Base-by-base conservation (phyloP, 2,329 filamentous ascomycete genomes). In the Curvularia eragrostidis region DNA sequence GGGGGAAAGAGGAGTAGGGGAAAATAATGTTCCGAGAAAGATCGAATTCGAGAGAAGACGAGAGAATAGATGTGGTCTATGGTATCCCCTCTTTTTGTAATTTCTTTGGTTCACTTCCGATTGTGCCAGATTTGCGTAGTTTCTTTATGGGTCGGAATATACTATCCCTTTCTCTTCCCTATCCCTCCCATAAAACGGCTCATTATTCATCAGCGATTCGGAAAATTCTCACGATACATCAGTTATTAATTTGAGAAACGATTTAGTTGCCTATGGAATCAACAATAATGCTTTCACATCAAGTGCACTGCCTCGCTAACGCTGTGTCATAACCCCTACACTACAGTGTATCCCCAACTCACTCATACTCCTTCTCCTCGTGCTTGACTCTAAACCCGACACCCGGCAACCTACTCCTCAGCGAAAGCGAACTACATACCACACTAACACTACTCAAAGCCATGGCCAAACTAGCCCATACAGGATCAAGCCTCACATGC, bases 401-500 rank as follows among this genome's bases (percentile, higher is more conserved):
- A n/a, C 75, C 73, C 3, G 77, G 77, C 36, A 80, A 52, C 52
- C 60, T 67, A 52, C 76, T 83, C 72, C 88, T 85, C 79, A 97
- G 77, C 48, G 87, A 82, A 69, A 97, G 77, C 79, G 90, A 94
- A 74, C 92, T 96, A 71, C 86, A 79, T 49, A 97, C 90, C 44
- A 98, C 93, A 70, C 91, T 95, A 65, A 97, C 88, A 75, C 90
- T 94, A 77, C 93, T 97, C 75, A 93, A 77, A 24, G 94, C 94
- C 94, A 97, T 98, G 1, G 93, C 93, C 73, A 97, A 78, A 64
- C 88, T 89, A 5, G 93, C 94, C 93, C 93, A 97, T 1, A 91
- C 90, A 0, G 90, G 90, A 73, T 91, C 88, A 46, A 93, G 78
- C 59, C 85, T 80, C 19, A 92, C 77, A 71, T 90, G 89, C 28